These are phyloP conservation scores for Globisporangium irregulare DNA, from an alignment of 352 stramenopile species.

Conservation along the genomic window DNA sequence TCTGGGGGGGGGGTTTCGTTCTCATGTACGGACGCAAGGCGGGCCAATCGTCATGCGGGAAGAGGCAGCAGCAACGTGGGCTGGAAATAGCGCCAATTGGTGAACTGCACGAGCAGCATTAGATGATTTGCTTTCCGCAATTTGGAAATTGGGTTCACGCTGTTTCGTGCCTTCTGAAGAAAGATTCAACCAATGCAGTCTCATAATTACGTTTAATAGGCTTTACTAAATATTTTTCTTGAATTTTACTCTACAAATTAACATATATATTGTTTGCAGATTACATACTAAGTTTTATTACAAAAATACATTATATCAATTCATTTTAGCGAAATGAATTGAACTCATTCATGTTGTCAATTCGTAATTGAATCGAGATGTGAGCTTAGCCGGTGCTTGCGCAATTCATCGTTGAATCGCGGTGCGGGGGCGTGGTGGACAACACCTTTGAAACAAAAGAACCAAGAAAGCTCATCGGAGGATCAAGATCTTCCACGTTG, in stretches of 20 bases:
- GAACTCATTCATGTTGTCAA: background rate
- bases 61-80: background rate
- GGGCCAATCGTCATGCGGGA: background rate
- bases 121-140: background rate
- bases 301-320: background rate
- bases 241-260: background rate
- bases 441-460: background rate
- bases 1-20: background rate
- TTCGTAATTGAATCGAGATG: background rate
- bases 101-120: background rate
- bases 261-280: background rate
- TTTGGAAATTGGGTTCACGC: background rate
- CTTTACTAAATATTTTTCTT: background rate
- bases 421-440: background rate
- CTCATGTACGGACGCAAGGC: constrained; percentile 1
- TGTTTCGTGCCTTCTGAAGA: background rate
- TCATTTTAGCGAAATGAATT: background rate
- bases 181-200: too few relatives aligned
- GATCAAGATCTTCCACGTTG: constrained; percentile 6
- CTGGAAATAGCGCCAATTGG: background rate
- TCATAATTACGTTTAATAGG: background rate
- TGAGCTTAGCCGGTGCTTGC: background rate
- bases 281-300: background rate
- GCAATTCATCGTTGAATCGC: constrained; percentile 3
- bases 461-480: constrained; percentile 1